Base-by-base conservation (phyloP, 2,329 filamentous ascomycete species). In the Apiospora malaysiana region DNA sequence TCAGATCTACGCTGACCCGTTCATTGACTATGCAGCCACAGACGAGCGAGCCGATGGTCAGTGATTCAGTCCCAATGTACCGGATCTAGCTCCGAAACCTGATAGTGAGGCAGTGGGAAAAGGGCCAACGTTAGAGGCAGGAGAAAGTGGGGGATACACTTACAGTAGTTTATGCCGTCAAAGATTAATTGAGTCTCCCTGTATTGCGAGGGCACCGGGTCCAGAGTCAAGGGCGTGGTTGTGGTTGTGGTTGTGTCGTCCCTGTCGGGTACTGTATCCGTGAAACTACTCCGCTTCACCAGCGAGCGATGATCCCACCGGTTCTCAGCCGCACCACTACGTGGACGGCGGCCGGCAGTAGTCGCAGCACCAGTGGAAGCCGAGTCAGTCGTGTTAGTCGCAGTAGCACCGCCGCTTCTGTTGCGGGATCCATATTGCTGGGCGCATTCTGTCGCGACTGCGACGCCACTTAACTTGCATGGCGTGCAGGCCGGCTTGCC, bases 81-180 rank as follows among this genome's bases (percentile, higher is more conserved):
- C 16, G 16, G 16, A 27, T 10, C 14, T 18, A 23, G 5, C 12
- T 23, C 6, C 16, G 49, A 4, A 27, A 14, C 12, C 49, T 25
- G 25, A 25, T 3, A 59, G 21, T 32, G 23, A 40, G 16, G 27
- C 25, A 68, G 63, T n/a, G 18, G 10, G 8, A 21, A 40, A 12
- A 23, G 56, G 4, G 18, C 18, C 1, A 40, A 59, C 1, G 0
- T 32, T 32, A 32, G 32, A 32, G 32, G 6, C 6, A 18, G 14
- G 12, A 3, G 51, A 18, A 18, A 16, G 51, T 18, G 51, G 51
- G 27, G 21, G 5, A n/a, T 23, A 10, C 0, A n/a, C 56, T 9
- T 63, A 71, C 70, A 71, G 47, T 71, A 71, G 27, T 71, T 69
- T 12, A 71, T 43, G 25, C 70, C 70, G n/a, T 71, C 70, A 23